Conservation (phyloP, 768 basidiomycete genomes). For the Lactifluus subvellereus region DNA sequence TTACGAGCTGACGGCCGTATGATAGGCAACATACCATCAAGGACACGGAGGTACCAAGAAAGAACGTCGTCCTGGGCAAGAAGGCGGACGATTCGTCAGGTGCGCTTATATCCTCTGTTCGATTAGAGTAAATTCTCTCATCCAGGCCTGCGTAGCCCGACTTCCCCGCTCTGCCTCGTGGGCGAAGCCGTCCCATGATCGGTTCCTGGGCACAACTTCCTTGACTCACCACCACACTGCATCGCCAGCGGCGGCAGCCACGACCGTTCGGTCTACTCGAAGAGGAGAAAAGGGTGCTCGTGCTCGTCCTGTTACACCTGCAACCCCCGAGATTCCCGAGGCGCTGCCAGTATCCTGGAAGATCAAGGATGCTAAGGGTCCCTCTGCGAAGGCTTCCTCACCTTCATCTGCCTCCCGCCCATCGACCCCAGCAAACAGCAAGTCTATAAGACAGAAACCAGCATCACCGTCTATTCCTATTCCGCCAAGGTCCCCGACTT, state of each 20-base stretch:
- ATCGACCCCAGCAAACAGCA: constrained; percentile 42
- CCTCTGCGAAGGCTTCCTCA: constrained; percentile 40
- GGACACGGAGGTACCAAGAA: constrained; percentile 67
- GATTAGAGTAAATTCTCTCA: constrained; percentile 8
- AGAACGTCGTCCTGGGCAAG: constrained; percentile 43
- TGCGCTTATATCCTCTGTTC: background rate
- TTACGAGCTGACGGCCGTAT: constrained; percentile 17
- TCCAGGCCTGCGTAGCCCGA: constrained; percentile 32
- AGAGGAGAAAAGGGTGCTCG: constrained; percentile 23
- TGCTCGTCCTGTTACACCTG: constrained; percentile 41
- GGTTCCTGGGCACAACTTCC: constrained; percentile 25
- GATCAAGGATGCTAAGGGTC: constrained; percentile 39
- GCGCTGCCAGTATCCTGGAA: constrained; percentile 17
- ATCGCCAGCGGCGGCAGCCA: constrained; percentile 4
- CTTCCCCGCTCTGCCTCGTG: constrained; percentile 55
- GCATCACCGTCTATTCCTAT: constrained; percentile 17
- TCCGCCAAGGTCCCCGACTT: constrained; percentile 27
- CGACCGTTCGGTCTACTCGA: constrained; percentile 22
- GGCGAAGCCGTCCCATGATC: constrained; percentile 32
- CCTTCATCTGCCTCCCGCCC: constrained; percentile 53
- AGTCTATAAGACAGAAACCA: constrained; percentile 9
- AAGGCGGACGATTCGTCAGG: constrained; percentile 45
- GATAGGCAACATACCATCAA: constrained; percentile 88
- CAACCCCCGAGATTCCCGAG: constrained; percentile 25
- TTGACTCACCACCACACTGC: constrained; percentile 28